A percentile compares a stretch with the other conserved stretches of the same genome.
These are phyloP conservation scores for Sophora flavescens DNA, from an alignment of 306 rosid species.

Conservation along the genomic window DNA sequence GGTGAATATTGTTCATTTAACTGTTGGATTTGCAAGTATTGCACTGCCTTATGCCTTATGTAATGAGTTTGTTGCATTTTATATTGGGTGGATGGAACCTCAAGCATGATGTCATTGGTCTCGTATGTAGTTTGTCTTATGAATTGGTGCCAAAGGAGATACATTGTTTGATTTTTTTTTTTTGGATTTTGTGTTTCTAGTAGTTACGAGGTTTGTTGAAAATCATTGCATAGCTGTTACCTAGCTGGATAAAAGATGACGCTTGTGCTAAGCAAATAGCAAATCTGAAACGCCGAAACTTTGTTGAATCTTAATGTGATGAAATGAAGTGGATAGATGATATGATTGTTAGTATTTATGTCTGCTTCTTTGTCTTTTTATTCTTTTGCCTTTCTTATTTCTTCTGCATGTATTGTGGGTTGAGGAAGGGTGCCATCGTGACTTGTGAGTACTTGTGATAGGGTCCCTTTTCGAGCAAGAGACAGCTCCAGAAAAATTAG, in stretches of 20 bases:
- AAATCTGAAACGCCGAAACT: background rate
- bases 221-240: background rate
- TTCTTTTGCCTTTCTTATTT: background rate
- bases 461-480: too few species aligned
- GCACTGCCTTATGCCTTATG: slow-evolving; percentile 5
- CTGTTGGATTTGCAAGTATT: background rate
- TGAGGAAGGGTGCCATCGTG: background rate
- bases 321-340: background rate
- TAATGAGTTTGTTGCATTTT: background rate
- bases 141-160: background rate
- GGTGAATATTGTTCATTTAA: background rate
- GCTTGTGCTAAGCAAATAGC: background rate
- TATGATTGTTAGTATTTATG: background rate
- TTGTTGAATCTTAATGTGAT: background rate
- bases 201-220: background rate
- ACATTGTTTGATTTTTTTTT: background rate
- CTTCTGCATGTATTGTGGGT: slow-evolving; percentile 8
- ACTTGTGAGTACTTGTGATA: background rate
- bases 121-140: background rate
- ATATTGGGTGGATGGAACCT: background rate
- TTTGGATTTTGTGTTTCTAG: background rate
- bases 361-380: background rate
- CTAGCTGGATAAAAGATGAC: background rate
- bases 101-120: slow-evolving; percentile 6
- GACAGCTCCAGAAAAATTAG: too few species aligned